phyloP scores from a whole-genome alignment of 179 eudicot species.

The Camellia oleifera region DNA sequence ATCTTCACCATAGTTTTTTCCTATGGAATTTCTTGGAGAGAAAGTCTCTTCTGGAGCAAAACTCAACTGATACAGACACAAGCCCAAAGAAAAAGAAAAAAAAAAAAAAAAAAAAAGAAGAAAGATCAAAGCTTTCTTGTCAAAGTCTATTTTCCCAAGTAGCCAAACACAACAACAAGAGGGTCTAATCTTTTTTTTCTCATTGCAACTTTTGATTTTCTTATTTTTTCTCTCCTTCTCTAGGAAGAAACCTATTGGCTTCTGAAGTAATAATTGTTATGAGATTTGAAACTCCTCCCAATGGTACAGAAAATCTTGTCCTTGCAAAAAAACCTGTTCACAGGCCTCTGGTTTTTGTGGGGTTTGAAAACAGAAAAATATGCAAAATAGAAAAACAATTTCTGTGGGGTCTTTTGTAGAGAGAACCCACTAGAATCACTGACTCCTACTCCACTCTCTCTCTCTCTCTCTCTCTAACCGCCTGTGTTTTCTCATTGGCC shows the following conservation, averaged over 20 bases:
- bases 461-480: constrained; percentile 33
- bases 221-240: constrained; percentile 18
- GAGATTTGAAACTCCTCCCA: constrained; percentile 25
- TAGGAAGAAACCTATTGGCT: constrained; percentile 13
- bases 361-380: constrained; percentile 30
- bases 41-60: not conserved
- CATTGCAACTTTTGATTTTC: constrained; percentile 7
- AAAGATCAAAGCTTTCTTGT: constrained; percentile 29
- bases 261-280: constrained; percentile 23
- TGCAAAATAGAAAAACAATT: constrained; percentile 7
- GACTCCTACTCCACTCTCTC: constrained; percentile 40
- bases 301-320: constrained; percentile 54
- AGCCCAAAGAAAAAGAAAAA: not conserved
- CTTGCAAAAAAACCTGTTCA: constrained; percentile 32
- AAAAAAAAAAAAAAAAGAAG: not conserved
- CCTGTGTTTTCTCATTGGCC: constrained; percentile 41
- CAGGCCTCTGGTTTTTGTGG: constrained; percentile 38
- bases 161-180: not conserved
- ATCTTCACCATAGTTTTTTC: not conserved
- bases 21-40: not conserved
- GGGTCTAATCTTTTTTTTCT: constrained; percentile 8
- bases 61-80: not conserved
- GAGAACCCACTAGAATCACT: constrained; percentile 33
- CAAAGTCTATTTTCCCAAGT: constrained; percentile 16
- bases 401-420: constrained; percentile 24